Conservation (phyloP, 1,284 basidiomycete species). For the Wallemia mellicola region DNA sequence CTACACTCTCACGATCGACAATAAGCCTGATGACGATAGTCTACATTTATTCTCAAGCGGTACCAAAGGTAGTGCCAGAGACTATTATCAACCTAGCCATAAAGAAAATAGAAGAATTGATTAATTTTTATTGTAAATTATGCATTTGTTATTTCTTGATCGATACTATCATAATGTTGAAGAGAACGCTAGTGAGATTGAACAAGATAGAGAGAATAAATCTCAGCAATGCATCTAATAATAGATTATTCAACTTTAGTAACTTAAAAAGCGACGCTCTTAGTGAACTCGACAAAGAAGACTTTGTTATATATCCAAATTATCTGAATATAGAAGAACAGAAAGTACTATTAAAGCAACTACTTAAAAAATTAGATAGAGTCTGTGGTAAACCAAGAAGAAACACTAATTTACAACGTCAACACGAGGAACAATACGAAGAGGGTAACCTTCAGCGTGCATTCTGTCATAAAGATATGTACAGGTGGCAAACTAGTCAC, state of each 20-base stretch:
- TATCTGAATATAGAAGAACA: background rate
- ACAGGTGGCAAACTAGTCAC: background rate
- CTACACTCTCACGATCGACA: background rate
- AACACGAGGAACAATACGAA: background rate
- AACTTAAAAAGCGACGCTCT: background rate
- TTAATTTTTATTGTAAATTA: background rate
- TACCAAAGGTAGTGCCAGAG: background rate
- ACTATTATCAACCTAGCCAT: background rate
- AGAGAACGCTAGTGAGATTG: background rate
- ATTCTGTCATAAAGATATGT: background rate
- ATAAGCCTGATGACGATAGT: background rate
- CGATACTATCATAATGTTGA: background rate
- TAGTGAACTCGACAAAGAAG: background rate
- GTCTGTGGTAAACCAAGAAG: background rate
- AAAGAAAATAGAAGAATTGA: background rate
- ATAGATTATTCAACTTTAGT: background rate
- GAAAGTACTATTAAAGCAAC: background rate
- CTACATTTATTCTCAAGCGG: background rate
- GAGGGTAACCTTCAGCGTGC: background rate
- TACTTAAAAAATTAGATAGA: background rate
- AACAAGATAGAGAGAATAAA: background rate
- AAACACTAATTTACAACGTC: background rate
- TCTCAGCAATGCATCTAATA: background rate
- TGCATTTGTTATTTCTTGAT: background rate
- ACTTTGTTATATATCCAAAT: background rate